A percentile compares a stretch with the other conserved stretches of the same genome.
Conservation (phyloP, 305 asterid species). For the Petunia hybrid region DNA sequence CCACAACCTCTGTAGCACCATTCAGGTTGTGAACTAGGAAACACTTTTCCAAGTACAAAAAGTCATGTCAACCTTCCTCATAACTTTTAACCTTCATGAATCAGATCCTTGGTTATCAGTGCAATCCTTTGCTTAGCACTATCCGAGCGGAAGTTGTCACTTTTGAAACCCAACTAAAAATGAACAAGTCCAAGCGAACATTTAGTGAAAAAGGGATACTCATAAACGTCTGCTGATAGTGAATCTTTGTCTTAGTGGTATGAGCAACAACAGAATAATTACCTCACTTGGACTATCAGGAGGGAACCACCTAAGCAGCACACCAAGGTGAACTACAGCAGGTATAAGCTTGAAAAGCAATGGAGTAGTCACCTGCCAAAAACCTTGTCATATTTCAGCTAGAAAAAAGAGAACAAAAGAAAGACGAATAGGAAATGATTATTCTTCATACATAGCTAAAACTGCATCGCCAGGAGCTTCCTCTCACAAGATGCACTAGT, state of each 20-base stretch:
- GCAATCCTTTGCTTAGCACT: constrained; percentile 90
- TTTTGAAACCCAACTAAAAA: constrained; percentile 82
- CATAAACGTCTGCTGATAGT: background rate
- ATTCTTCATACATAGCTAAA: too few species aligned
- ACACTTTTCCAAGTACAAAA: constrained; percentile 35
- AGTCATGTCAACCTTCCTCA: constrained; percentile 33
- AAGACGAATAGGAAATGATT: background rate
- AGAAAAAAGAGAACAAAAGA: background rate
- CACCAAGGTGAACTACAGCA: constrained; percentile 95
- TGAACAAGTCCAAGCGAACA: constrained; percentile 28
- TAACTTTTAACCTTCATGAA: constrained; percentile 75
- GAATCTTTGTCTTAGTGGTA: background rate
- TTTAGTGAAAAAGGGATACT: constrained; percentile 30
- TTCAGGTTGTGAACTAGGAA: constrained; percentile 6
- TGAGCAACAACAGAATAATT: constrained; percentile 29
- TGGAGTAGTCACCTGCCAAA: constrained; percentile 92
- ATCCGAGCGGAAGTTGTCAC: constrained; percentile 80
- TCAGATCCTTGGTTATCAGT: constrained; percentile 84
- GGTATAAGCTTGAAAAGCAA: constrained; percentile 97
- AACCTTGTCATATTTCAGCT: constrained; percentile 31
- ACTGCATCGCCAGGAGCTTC: too few species aligned
- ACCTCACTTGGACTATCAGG: constrained; percentile 91
- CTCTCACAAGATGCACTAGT: background rate
- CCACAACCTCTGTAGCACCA: constrained; percentile 20
- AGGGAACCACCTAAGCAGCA: constrained; percentile 90